A percentile compares a stretch with the other conserved stretches of the same genome.
phyloP scores from a whole-genome alignment of 768 basidiomycete genomes.

The Tremella mesenterica region DNA sequence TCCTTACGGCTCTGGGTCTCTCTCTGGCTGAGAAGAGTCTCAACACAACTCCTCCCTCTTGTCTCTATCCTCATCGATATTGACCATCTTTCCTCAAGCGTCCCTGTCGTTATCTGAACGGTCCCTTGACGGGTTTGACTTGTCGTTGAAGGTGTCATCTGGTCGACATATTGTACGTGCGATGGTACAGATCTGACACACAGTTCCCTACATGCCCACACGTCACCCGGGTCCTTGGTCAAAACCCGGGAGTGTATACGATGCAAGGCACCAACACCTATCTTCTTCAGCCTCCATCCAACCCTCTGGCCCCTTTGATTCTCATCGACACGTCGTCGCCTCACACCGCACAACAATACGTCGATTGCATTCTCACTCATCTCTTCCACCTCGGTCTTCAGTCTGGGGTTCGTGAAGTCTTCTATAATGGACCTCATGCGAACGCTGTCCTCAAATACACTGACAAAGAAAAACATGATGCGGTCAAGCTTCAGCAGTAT shows the following conservation, averaged over 20 bases:
- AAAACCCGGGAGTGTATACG: slow-evolving; percentile 38
- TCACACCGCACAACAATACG: slow-evolving; percentile 29
- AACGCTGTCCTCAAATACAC: slow-evolving; percentile 9
- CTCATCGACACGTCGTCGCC: slow-evolving; percentile 41
- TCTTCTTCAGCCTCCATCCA: slow-evolving; percentile 37
- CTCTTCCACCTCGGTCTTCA: slow-evolving; percentile 35
- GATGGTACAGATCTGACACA: not conserved
- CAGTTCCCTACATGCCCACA: slow-evolving; percentile 27
- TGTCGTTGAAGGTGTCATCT: no score
- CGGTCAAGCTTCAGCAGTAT: slow-evolving; percentile 16
- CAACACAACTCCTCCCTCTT: no score
- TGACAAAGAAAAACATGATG: slow-evolving; percentile 15
- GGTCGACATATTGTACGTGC: no score
- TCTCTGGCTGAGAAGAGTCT: no score
- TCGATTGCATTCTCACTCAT: slow-evolving; percentile 30
- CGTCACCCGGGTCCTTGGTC: slow-evolving; percentile 35
- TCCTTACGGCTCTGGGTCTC: no score
- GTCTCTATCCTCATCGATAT: not conserved
- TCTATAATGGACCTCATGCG: slow-evolving; percentile 24
- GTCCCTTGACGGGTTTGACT: no score
- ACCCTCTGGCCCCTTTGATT: slow-evolving; percentile 27
- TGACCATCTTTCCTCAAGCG: no score
- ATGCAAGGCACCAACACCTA: slow-evolving; percentile 42
- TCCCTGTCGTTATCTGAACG: no score
- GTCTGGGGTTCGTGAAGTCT: slow-evolving; percentile 28